Percentiles rank a stretch among this genome's conserved stretches.
Conservation (phyloP, 768 basidiomycete species). For the Plicaturopsis crispa region DNA sequence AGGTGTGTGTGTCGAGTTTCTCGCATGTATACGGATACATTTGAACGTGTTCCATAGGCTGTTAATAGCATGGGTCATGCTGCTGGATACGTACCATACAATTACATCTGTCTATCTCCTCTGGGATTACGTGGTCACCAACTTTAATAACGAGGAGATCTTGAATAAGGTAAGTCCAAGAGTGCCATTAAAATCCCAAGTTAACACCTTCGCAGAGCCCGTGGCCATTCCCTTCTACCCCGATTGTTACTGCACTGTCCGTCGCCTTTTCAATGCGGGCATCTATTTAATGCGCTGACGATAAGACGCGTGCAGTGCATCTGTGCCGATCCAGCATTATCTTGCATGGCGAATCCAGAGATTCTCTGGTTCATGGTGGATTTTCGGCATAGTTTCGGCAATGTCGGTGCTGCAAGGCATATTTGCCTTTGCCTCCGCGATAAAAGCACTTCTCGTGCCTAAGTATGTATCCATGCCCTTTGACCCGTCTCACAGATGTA, state of each 20-base stretch:
- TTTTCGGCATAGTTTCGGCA: conserved; percentile 12
- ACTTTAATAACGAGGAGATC: conserved; percentile 15
- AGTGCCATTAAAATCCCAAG: too few relatives aligned
- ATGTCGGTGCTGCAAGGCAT: conserved; percentile 16
- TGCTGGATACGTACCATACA: conserved; percentile 21
- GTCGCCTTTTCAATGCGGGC: conserved; percentile 2
- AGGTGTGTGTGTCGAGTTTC: too few relatives aligned
- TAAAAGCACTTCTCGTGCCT: conserved; percentile 14
- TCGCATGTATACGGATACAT: too few relatives aligned
- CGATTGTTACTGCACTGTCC: conserved; percentile 19
- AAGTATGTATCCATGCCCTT: conserved; percentile 9
- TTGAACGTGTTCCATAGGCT: too few relatives aligned
- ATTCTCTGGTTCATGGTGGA: conserved; percentile 14
- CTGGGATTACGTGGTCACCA: conserved; percentile 18
- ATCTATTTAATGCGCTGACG: too few relatives aligned
- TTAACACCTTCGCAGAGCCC: too few relatives aligned
- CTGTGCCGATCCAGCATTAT: conserved; percentile 23
- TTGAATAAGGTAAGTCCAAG: conserved; percentile 13
- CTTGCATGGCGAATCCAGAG: conserved; percentile 21
- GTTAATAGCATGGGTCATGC: conserved; percentile 20
- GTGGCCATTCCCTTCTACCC: conserved; percentile 22
- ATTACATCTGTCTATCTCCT: conserved; percentile 18
- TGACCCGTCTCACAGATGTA: not conserved
- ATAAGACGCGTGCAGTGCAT: conserved; percentile 21
- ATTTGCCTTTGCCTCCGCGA: conserved; percentile 16